Percentiles rank a stretch among this genome's conserved stretches.
Conservation (phyloP, 2,329 filamentous ascomycete species). For the Paracoccidioides lutzii region DNA sequence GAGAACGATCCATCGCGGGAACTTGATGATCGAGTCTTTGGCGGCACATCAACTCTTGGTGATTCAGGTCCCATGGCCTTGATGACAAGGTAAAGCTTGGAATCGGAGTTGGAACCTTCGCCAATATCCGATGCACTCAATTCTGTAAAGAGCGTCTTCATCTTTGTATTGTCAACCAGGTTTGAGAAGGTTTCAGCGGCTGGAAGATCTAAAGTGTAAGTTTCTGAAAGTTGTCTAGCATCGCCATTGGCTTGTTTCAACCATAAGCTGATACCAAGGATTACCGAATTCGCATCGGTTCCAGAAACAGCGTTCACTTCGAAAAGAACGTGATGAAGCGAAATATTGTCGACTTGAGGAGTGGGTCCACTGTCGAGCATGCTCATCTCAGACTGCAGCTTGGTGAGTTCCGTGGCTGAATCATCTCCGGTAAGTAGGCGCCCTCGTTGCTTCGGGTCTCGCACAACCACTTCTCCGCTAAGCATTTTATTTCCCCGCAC, state of each 20-base stretch:
- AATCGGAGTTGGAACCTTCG: conserved; percentile 48
- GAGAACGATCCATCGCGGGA: conserved; percentile 22
- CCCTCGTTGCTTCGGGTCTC: conserved; percentile 71
- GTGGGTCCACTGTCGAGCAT: conserved; percentile 72
- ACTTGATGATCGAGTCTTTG: conserved; percentile 21
- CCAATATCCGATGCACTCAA: conserved; percentile 63
- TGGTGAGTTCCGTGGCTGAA: conserved; percentile 81
- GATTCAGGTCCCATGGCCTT: conserved; percentile 55
- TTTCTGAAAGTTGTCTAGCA: conserved; percentile 63
- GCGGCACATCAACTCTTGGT: conserved; percentile 16
- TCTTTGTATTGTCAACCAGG: conserved; percentile 51
- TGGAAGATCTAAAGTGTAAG: conserved; percentile 65
- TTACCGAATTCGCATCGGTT: conserved; percentile 60
- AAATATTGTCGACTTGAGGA: conserved; percentile 52
- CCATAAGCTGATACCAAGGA: conserved; percentile 65
- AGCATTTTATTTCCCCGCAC: conserved; percentile 91
- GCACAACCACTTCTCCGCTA: conserved; percentile 84
- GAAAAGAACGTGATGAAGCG: conserved; percentile 66
- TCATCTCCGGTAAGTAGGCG: conserved; percentile 83
- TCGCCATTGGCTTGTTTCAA: conserved; percentile 53
- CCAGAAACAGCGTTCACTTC: conserved; percentile 75
- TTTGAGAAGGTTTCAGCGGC: conserved; percentile 58
- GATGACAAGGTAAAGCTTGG: conserved; percentile 70
- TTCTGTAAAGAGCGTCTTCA: conserved; percentile 80
- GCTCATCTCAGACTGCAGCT: conserved; percentile 90